Conservation (phyloP, 2,329 filamentous ascomycete genomes). For the Botrytis medusae region DNA sequence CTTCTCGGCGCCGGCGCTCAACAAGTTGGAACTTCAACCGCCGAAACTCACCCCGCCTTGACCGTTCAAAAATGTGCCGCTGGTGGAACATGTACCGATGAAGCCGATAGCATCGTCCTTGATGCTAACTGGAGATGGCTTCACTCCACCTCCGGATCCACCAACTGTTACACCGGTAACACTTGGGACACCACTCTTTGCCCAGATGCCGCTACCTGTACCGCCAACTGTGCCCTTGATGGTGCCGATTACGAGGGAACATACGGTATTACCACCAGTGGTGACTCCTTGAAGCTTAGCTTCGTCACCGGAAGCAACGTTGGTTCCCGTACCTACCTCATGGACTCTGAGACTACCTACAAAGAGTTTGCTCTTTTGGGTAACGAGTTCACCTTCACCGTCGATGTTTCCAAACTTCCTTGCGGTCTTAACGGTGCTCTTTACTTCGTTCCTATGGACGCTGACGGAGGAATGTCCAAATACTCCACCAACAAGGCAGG, state of each 20-base stretch:
- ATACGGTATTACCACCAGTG: slow-evolving; percentile 44
- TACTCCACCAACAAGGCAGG: slow-evolving; percentile 52
- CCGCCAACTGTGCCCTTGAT: slow-evolving; percentile 55
- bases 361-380: slow-evolving; percentile 57
- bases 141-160: slow-evolving; percentile 43
- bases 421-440: slow-evolving; percentile 72
- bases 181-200: slow-evolving; percentile 47
- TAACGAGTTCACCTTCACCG: slow-evolving; percentile 58
- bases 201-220: slow-evolving; percentile 51
- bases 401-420: slow-evolving; percentile 64
- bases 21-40: slow-evolving; percentile 44
- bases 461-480: slow-evolving; percentile 55
- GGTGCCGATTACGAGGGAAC: slow-evolving; percentile 49
- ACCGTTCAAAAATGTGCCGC: slow-evolving; percentile 30
- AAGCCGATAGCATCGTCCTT: slow-evolving; percentile 51
- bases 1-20: slow-evolving; percentile 31
- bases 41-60: slow-evolving; percentile 52
- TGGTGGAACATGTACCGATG: slow-evolving; percentile 45
- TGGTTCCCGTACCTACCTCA: slow-evolving; percentile 47
- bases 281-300: slow-evolving; percentile 41
- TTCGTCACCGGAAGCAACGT: slow-evolving; percentile 33
- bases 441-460: slow-evolving; percentile 64
- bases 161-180: slow-evolving; percentile 39
- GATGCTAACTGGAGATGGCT: slow-evolving; percentile 43
- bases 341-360: slow-evolving; percentile 51